Evolutionary conservation across 805 yeast genomes (phyloP).

Genomic region (Metschnikowia sp.): DNA sequence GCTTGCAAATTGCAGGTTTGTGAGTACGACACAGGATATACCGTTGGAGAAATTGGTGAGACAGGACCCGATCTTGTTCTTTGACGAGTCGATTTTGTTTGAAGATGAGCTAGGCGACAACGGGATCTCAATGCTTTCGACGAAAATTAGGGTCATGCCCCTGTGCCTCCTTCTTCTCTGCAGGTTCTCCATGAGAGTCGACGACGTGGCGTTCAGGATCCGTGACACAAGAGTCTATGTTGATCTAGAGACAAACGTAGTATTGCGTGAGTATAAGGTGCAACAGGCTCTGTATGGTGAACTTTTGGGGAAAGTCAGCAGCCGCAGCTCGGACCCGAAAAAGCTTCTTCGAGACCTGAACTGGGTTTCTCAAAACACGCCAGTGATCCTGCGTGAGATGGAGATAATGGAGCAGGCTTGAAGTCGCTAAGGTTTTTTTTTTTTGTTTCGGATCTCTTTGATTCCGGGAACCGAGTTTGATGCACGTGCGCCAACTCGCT

Average conservation of each 20-base stretch:
- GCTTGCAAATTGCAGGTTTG: slow-evolving; percentile 21
- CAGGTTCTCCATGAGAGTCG: slow-evolving; percentile 83
- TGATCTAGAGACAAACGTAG: slow-evolving; percentile 61
- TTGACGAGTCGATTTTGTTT: slow-evolving; percentile 81
- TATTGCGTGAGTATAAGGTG: slow-evolving; percentile 75
- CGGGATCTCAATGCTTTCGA: slow-evolving; percentile 76
- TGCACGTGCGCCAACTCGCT: too few relatives aligned
- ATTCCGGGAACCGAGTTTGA: too few relatives aligned
- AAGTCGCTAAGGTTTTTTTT: not conserved
- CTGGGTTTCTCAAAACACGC: slow-evolving; percentile 65
- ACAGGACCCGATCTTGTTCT: slow-evolving; percentile 85
- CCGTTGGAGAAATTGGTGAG: slow-evolving; percentile 68
- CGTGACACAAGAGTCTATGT: slow-evolving; percentile 82
- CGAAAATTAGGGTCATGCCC: slow-evolving; percentile 87
- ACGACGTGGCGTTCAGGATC: slow-evolving; percentile 79
- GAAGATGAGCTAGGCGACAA: slow-evolving; percentile 98
- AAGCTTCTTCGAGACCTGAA: slow-evolving; percentile 64
- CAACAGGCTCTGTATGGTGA: slow-evolving; percentile 42
- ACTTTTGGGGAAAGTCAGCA: slow-evolving; percentile 24
- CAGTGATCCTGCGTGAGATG: slow-evolving; percentile 31
- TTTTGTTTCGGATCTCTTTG: not conserved
- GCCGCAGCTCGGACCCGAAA: slow-evolving; percentile 37
- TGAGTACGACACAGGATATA: slow-evolving; percentile 32
- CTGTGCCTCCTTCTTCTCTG: slow-evolving; percentile 68
- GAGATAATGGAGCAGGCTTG: slow-evolving; percentile 12